Evolutionary conservation across 2,329 filamentous ascomycete genomes (phyloP), one percentile per base, ranked within the genome.

Genomic region (Nemania sp.): DNA sequence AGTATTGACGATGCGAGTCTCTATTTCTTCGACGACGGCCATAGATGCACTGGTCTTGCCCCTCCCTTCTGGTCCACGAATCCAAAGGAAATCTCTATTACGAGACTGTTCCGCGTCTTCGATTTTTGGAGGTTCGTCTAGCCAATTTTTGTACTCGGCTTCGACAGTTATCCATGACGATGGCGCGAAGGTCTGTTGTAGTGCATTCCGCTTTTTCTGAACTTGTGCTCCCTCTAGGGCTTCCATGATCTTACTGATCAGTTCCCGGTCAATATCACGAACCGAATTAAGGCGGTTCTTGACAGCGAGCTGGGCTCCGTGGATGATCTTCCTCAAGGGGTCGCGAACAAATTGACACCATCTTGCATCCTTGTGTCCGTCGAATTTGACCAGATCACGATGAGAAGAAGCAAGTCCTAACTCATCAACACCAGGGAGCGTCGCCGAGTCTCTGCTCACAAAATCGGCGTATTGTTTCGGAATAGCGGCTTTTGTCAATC

Each of bases 21-120:
- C 71, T 7, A 75, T 68, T 36, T 70, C 66, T 6, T 71, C 62
- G 0, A 76, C 53, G 2, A 69, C 72, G 1, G 74, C 72, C 46
- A 76, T 56, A 0, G 72, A 68, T 0, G 72, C 74, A 23, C 71
- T 73, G 0, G 73, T 74, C 53, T 76, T 76, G 4, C 74, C 74
- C 48, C 72, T 66, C 3, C 74, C 74, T 48, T 76, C 72, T 1
- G 69, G 72, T 2, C 73, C 74, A 9, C 71, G 67, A 12, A 76
- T 64, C 70, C 73, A 76, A 1, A 76, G 47, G 14, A 64, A 73
- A 50, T 75, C 71, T 3, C 64, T 66, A 11, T 52, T 17, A 42
- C 56, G 40, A 24, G 23, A 24, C 43, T 47, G 44, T 7, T 52
- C 34, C 0, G 61, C 34, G 2, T 37, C 44, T 2, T 36, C 22